These are phyloP conservation scores for Vigna radiata DNA, from an alignment of 306 rosid genomes.

Conservation along the genomic window DNA sequence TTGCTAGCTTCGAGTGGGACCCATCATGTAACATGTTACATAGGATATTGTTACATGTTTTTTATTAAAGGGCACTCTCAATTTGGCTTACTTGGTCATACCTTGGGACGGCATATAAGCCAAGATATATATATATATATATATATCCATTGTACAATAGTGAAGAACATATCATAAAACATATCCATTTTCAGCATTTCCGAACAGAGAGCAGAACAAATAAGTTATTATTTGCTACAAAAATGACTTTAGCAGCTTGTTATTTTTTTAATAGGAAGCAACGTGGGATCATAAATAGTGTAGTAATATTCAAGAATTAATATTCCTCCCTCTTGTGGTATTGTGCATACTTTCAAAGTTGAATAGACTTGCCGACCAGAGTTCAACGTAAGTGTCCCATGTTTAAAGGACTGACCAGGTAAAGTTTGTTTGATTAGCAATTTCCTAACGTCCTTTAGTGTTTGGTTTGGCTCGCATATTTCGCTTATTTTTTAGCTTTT, in stretches of 20 bases:
- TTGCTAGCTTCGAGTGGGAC: slow-evolving; percentile 15
- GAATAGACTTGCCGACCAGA: slow-evolving; percentile 39
- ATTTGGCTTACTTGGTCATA: slow-evolving; percentile 49
- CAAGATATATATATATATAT: no score
- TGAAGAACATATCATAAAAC: slow-evolving; percentile 35
- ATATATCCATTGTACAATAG: background rate
- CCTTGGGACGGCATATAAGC: slow-evolving; percentile 58
- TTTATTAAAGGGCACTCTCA: slow-evolving; percentile 4
- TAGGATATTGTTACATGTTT: slow-evolving; percentile 15
- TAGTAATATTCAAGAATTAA: slow-evolving; percentile 8
- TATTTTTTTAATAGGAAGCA: slow-evolving; percentile 25
- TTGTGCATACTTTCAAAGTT: slow-evolving; percentile 21
- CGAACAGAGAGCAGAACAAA: slow-evolving; percentile 3
- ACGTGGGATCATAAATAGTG: background rate
- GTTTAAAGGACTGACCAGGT: slow-evolving; percentile 45
- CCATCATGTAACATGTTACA: slow-evolving; percentile 19
- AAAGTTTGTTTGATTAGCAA: slow-evolving; percentile 19
- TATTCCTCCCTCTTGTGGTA: background rate
- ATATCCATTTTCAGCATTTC: background rate
- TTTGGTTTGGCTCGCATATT: slow-evolving; percentile 36
- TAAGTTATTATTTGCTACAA: slow-evolving; percentile 11
- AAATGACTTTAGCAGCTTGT: background rate
- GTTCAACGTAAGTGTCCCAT: slow-evolving; percentile 37
- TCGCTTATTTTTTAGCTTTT: background rate
- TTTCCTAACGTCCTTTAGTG: slow-evolving; percentile 27